These are phyloP conservation scores for Prosopis cineraria DNA, from an alignment of 306 rosid species.

Conservation along the genomic window DNA sequence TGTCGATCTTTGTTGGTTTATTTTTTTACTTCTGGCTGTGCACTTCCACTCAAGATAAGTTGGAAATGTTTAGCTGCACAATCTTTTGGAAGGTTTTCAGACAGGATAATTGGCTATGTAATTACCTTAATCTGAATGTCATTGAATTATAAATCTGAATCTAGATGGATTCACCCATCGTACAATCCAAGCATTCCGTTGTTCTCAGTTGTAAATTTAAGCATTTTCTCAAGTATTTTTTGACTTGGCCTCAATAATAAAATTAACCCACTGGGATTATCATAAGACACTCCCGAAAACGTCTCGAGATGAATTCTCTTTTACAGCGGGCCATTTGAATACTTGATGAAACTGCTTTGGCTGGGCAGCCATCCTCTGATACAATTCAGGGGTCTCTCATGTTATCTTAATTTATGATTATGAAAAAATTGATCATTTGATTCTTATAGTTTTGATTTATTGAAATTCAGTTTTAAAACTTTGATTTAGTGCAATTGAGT, in stretches of 20 bases:
- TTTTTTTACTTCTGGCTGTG: background rate
- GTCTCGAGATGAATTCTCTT: background rate
- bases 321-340: background rate
- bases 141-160: background rate
- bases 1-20: constrained; percentile 12
- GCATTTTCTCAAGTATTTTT: background rate
- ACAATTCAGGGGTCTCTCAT: background rate
- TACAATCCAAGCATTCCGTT: background rate
- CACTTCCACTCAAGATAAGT: background rate
- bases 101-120: background rate
- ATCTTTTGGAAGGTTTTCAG: background rate
- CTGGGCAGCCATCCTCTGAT: background rate
- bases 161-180: background rate
- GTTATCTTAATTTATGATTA: no score
- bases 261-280: background rate
- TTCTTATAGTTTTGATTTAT: no score
- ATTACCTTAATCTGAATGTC: background rate
- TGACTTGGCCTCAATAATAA: background rate
- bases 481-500: no score
- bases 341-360: background rate
- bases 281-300: background rate
- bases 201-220: background rate
- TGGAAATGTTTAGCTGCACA: background rate
- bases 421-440: no score
- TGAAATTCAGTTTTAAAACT: no score